Evolutionary conservation across 306 rosid species (phyloP), one percentile per base, ranked within the genome.

Genomic region (Citrullus colocynthis): DNA sequence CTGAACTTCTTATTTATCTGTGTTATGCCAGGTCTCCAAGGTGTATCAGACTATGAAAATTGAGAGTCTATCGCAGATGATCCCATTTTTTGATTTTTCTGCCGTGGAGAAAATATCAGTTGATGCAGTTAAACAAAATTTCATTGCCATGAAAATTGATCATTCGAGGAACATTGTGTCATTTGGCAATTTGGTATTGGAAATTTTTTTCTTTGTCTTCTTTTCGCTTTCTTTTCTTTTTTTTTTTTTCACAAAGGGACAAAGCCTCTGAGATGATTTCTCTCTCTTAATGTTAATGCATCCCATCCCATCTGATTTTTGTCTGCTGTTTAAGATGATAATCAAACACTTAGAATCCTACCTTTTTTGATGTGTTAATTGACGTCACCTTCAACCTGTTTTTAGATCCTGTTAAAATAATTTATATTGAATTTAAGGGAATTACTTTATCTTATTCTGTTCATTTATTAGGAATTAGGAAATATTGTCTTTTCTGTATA

Each of bases 51-150:
- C 90, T 10, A 88, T 92, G 96, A 96, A 85, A 83, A 96, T 92
- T 74, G 93, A 90, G 73, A 85, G 88, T 80, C 80, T 96, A 72
- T 90, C 96, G 7, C 74, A 76, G 80, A 91, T 92, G 93, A 86
- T 96, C 74, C 97, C 99, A 9, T 96, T 88, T 84, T 92, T 86
- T 70, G 89, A 91, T 59, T 91, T 91, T 66, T 82, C 97, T 21
- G 82, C 81, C 1, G 96, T 92, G 61, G 99, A 96, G 85, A 96
- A 91, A 88, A 88, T 96, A 52, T 87, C 92, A 30, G 99, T 93
- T 71, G 99, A 96, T 84, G 99, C 99, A 64, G 97, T 88, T 72
- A 96, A 96, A 84, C 92, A 91, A 74, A 87, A 91, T 37, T 96
- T 93, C 80, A 85, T 96, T 39, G 90, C 93, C 4, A 87, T 93